Evolutionary conservation across 225 moss, liverwort and hornwort species (phyloP).

Genomic region (Neckera pumila): DNA sequence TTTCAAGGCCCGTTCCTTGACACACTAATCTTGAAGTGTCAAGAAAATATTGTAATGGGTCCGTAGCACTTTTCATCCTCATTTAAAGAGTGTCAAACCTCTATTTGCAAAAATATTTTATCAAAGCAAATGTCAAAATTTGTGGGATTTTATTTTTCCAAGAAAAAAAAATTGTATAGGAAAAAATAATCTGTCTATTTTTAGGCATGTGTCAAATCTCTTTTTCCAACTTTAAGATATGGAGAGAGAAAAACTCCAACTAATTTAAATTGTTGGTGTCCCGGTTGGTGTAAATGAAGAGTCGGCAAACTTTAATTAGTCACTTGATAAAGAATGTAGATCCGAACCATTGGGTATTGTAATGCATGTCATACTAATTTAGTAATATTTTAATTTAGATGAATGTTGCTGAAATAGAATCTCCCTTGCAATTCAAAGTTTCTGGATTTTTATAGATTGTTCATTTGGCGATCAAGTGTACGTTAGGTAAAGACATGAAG

Average conservation of each 20-base stretch:
- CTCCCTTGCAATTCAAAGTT: not conserved
- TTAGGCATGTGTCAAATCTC: accelerated
- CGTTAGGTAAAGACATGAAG: too few species aligned
- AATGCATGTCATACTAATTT: not conserved
- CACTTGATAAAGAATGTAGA: not conserved
- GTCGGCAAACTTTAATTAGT: accelerated
- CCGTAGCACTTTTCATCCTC: too few species aligned
- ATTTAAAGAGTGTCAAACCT: too few species aligned
- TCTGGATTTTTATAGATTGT: not conserved
- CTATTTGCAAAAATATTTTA: too few species aligned
- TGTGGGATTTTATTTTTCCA: not conserved
- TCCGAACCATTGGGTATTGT: accelerated
- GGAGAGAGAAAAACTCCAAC: not conserved
- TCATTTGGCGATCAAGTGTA: not conserved
- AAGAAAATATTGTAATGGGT: too few species aligned
- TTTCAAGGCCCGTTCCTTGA: too few species aligned
- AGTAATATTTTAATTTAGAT: not conserved
- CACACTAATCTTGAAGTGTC: too few species aligned
- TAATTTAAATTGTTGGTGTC: not conserved
- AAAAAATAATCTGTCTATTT: not conserved
- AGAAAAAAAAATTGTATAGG: not conserved
- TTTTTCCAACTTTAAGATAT: not conserved
- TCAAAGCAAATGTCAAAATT: not conserved
- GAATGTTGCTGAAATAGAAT: not conserved
- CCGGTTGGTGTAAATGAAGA: not conserved